Base-by-base conservation (phyloP, 352 stramenopile species). In the Phytophthora cryptogea region DNA sequence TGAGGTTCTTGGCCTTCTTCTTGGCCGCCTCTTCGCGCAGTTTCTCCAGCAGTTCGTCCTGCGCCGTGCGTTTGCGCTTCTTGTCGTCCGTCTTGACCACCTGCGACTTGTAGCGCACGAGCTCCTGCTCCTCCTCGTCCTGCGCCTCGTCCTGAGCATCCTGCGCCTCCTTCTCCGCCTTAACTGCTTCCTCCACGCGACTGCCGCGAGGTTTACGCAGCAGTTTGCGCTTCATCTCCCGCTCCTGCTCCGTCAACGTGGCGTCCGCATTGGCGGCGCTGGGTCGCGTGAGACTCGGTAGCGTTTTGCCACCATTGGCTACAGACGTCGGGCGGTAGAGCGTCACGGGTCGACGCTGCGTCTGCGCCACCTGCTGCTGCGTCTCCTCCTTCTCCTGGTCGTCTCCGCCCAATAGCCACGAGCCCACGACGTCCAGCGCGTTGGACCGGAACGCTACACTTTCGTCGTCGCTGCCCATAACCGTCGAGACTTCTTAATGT, bases 1-100 rank as follows among this genome's bases (percentile, higher is more conserved):
- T 93, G 27, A 80, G 65, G 49, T 93, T 93, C 63, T 91, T 90
- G 26, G 72, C 76, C 40, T 86, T 90, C 55, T 86, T 87, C 43
- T 74, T 71, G 11, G 66, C 74, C 7, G 76, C 82, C 36, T 91
- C 78, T 33, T 89, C 74, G 8, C 84, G 66, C 52, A 93, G 35
- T 31, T 83, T 81, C 23, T 88, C 81, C 46, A 93, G 63, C 27
- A 93, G 54, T 36, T 89, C 72, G 10, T 93, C 78, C 41, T 93
- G 84, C 11, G 74, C 75, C 8, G 66, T 90, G 28, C 79, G 53
- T 55, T 89, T 88, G 27, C 83, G 78, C 61, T 92, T 92, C 57
- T 76, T 81, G 30, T 65, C 59, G 46, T 50, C 17, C 5, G 36
- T 26, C 40, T 61, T 63, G 5, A 8, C 27, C 8, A 14, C 20